Evolutionary conservation across 352 stramenopile genomes (phyloP).

Genomic region (Chrysophaeum taylorii): DNA sequence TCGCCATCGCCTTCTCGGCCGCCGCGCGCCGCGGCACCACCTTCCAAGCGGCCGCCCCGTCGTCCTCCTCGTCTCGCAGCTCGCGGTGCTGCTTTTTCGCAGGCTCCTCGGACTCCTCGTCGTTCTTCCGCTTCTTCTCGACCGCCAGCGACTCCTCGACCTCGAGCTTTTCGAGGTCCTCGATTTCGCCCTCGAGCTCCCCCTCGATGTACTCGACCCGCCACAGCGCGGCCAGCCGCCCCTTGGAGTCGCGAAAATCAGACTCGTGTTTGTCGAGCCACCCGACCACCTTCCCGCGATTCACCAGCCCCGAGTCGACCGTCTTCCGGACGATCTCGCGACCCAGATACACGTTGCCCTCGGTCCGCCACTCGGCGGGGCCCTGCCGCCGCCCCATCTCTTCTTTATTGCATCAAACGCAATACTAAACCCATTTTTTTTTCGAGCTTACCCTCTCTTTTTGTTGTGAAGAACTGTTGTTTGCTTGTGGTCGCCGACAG

Average conservation of each 20-base stretch:
- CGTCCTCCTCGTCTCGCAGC: no score
- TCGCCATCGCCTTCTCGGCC: not conserved
- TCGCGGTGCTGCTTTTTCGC: not conserved
- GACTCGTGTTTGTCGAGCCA: conserved; percentile 4
- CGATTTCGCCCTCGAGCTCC: conserved; percentile 2
- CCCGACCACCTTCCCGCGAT: not conserved
- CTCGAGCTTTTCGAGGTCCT: conserved; percentile 10
- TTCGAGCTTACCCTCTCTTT: no score
- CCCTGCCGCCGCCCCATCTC: no score
- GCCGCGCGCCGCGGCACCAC: conserved; percentile 3
- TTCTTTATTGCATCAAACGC: no score
- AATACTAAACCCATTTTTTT: no score
- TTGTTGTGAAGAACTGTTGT: no score
- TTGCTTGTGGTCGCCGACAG: no score
- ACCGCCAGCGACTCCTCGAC: not conserved
- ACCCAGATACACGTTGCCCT: no score
- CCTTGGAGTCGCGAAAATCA: not conserved
- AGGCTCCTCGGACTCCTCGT: not conserved
- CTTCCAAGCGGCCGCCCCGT: no score
- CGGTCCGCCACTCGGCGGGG: no score
- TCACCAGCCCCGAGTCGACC: no score
- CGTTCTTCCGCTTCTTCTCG: not conserved
- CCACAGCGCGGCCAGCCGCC: not conserved
- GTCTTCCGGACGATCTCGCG: no score
- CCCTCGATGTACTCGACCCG: not conserved